Evolutionary conservation across 2,329 filamentous ascomycete genomes (phyloP), one percentile per base, ranked within the genome.

Genomic region (Metarhizium brunneum): DNA sequence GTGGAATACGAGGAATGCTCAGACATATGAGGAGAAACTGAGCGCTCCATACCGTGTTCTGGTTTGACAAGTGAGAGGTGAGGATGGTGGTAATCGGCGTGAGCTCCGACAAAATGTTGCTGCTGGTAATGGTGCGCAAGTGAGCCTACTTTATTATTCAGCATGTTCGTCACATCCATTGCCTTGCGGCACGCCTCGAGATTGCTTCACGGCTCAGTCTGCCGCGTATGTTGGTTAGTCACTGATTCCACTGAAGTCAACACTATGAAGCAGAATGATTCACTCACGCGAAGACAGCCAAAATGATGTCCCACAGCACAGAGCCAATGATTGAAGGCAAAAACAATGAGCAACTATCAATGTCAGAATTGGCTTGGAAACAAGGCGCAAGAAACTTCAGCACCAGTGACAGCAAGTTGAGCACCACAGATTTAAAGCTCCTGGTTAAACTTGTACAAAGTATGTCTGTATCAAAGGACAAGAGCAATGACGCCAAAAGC

Each of bases 1-100:
- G 71, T 74, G 2, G 80, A 81, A 65, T 80, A 81, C 57, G 79
- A 75, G 5, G 80, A 83, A 65, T 80, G 77, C 61, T 83, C 81
- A 14, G 81, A 83, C 55, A 79, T 79, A 67, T 84, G 81, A 10
- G 81, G 80, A 6, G 81, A 83, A 61, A 74, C 77, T 50, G 79
- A 76, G 56, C 80, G 77, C 55, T 83, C 80, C 64, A 82, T 75
- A 16, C 62, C 65, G 50, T 69, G 63, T 52, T 73, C 71, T 50
- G 64, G 61, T 58, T 72, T 73, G 57, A 71, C 62, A 58, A 69
- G 63, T 55, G 64, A 60, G 52, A 66, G 64, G 55, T 67, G 68
- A 55, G 65, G 63, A 36, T 59, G 63, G 52, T 64, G 61, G 43
- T 68, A 68, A 56, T 71, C 67, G 56, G 66, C 57, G 50, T 68